phyloP scores from a whole-genome alignment of 768 basidiomycete genomes.

The Phanerochaete sordida region DNA sequence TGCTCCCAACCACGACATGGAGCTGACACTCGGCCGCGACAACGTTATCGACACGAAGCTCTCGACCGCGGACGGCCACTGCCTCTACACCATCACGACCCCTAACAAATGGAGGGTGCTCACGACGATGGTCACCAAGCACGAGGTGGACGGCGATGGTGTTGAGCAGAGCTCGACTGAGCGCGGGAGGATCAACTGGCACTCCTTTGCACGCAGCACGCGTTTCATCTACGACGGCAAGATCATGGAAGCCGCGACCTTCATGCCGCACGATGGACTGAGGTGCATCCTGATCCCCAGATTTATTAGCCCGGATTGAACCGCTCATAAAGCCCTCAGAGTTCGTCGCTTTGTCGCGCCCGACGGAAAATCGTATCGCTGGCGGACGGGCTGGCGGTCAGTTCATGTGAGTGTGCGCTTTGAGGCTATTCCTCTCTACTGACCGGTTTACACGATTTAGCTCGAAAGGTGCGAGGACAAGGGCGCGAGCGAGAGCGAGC shows the following conservation, averaged over 20 bases:
- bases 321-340: not conserved
- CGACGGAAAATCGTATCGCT: slow-evolving; percentile 5
- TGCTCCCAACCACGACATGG: not conserved
- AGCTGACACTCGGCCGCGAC: not conserved
- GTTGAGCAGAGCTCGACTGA: not conserved
- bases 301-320: not conserved
- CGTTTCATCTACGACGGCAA: slow-evolving; percentile 4
- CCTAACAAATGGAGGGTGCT: not conserved
- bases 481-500: not conserved
- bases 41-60: not conserved
- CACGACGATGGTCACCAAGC: not conserved
- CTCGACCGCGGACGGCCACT: not conserved
- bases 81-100: not conserved
- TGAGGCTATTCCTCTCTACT: not conserved
- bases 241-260: not conserved
- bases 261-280: not conserved
- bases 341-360: slow-evolving; percentile 1
- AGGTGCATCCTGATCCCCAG: too few relatives aligned
- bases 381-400: not conserved
- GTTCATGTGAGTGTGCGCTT: not conserved
- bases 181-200: slow-evolving; percentile 9
- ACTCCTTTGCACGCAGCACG: not conserved
- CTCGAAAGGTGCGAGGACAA: too few relatives aligned
- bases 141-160: not conserved
- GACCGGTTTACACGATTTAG: too few relatives aligned